Evolutionary conservation across 345 rosid genomes (phyloP), one percentile per base, ranked within the genome.

Genomic region (Noccaea caerulescens): DNA sequence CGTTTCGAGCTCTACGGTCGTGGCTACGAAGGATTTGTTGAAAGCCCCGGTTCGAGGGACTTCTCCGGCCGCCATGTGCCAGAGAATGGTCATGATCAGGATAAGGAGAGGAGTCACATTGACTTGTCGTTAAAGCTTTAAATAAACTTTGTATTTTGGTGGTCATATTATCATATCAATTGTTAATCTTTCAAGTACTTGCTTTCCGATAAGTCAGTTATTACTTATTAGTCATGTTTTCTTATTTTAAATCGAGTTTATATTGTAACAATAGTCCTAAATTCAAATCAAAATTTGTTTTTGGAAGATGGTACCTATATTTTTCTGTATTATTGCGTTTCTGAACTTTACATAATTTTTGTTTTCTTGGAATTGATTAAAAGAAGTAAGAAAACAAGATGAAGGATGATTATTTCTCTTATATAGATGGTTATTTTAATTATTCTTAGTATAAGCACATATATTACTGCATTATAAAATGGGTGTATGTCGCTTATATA

Each of bases 111-210:
- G 51, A 76, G 75, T 75, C 91, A 83, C 57, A 85, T 91, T 58
- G 97, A 91, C 82, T 81, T 91, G 72, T 91, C 97, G 27, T 81
- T 91, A 54, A 79, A 91, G 84, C 97, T 91, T 47, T 91, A 80
- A 84, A 54, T 34, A 46, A 12, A 32, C 49, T 36, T 61, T 57
- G 10, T 69, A 37, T 56, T 39, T 69, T 54, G 53, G 44, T 75
- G 53, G 74, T 62, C 64, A 54, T 38, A 45, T 60, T 8, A 59
- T 73, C 45, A 10, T 73, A 58, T 74, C 73, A 53, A 52, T 60
- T 68, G 64, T 50, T 16, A 62, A 61, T 30, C 73, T 32, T 53
- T 18, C 30, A 45, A 30, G 54, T 9, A 45, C 36, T 75, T 45
- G 58, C 47, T 52, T 57, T 45, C 45, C 51, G 6, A 11, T 23